phyloP scores from a whole-genome alignment of 495 filamentous ascomycete genomes.

The Oidiodendron maius region DNA sequence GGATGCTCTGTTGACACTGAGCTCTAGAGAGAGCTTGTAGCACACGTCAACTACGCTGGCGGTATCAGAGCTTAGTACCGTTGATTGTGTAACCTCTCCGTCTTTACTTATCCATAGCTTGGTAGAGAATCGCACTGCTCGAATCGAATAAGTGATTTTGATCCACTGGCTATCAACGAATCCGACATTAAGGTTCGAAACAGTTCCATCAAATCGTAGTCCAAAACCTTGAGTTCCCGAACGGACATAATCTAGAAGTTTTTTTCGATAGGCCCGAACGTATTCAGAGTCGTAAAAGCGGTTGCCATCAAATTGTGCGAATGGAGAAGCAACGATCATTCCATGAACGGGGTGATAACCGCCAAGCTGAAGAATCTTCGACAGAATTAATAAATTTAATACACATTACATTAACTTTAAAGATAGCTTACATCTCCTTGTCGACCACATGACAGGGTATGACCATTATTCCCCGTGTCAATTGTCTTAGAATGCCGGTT shows the following conservation, averaged over 20 bases:
- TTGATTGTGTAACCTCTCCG: slow-evolving; percentile 1
- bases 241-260: slow-evolving; percentile 8
- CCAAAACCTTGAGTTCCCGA: slow-evolving; percentile 7
- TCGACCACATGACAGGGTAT: neutral
- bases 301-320: slow-evolving; percentile 11
- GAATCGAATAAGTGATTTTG: neutral
- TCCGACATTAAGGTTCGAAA: neutral
- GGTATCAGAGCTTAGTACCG: neutral
- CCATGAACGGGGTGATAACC: slow-evolving; percentile 16
- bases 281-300: slow-evolving; percentile 13
- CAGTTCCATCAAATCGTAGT: neutral
- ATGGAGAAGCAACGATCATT: slow-evolving; percentile 12
- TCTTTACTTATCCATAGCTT: neutral
- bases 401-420: neutral
- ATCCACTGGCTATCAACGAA: neutral
- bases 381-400: too few relatives aligned
- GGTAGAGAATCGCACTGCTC: neutral
- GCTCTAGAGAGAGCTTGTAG: slow-evolving; percentile 2
- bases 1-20: slow-evolving; percentile 14
- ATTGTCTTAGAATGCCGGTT: slow-evolving; percentile 3
- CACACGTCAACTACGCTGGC: neutral
- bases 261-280: slow-evolving; percentile 12
- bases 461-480: slow-evolving; percentile 10
- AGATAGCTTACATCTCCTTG: slow-evolving; percentile 1
- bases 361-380: slow-evolving; percentile 13